Percentiles rank a stretch among this genome's conserved stretches.
These are phyloP conservation scores for Raphanus raphanistrum DNA, from an alignment of 345 rosid genomes.

Conservation along the genomic window DNA sequence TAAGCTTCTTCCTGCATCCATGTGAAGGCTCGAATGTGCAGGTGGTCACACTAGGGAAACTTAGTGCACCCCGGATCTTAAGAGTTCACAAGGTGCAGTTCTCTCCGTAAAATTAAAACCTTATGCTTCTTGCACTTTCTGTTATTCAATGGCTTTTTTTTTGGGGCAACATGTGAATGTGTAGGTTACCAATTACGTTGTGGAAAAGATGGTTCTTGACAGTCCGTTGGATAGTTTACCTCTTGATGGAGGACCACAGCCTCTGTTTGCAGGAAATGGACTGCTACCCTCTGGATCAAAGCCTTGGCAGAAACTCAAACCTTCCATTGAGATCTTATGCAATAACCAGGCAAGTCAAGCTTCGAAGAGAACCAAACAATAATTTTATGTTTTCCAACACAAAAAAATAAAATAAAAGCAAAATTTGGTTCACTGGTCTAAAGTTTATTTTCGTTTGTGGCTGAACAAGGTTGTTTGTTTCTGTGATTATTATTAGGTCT, in stretches of 20 bases:
- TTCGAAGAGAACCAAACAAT: constrained; percentile 8
- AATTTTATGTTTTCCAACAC: not conserved
- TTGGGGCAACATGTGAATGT: constrained; percentile 30
- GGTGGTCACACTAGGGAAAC: constrained; percentile 92
- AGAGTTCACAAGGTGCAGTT: constrained; percentile 88
- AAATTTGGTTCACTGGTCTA: not conserved
- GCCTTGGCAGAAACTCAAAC: constrained; percentile 79
- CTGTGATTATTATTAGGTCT: constrained; percentile 55
- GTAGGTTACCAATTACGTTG: constrained; percentile 92
- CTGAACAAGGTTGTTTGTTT: constrained; percentile 7
- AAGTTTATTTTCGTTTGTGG: not conserved
- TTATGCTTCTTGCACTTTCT: constrained; percentile 12
- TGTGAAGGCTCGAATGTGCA: constrained; percentile 84
- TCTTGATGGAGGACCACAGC: constrained; percentile 70
- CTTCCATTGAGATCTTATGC: constrained; percentile 89
- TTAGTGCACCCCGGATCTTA: constrained; percentile 97
- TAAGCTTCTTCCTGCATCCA: constrained; percentile 94
- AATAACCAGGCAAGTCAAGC: constrained; percentile 84
- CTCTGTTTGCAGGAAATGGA: constrained; percentile 65
- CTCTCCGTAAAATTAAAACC: not conserved
- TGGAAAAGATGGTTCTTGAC: constrained; percentile 91
- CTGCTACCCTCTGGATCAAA: constrained; percentile 63
- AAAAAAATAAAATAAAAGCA: not conserved
- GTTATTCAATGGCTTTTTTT: constrained; percentile 9
- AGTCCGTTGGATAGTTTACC: constrained; percentile 61